Evolutionary conservation across 805 yeast genomes (phyloP).

Genomic region (Saccharomycopsis oosterbeekiorum): DNA sequence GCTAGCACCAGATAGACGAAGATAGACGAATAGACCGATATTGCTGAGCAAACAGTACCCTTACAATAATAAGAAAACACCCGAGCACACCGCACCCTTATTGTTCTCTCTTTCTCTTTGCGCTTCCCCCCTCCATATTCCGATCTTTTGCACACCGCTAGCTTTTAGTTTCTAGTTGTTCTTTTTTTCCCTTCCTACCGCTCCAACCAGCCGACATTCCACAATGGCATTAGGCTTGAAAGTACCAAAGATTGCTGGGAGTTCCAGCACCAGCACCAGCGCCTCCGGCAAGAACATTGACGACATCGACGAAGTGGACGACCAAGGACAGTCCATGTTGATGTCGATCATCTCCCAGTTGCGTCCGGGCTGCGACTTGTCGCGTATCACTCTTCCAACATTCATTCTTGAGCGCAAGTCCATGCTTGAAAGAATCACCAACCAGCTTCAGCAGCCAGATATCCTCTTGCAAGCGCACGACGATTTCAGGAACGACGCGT

Average conservation of each 20-base stretch:
- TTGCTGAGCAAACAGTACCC: no score
- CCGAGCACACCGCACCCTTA: no score
- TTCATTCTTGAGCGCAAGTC: constrained; percentile 91
- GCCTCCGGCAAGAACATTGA: constrained; percentile 29
- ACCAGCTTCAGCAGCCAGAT: constrained; percentile 73
- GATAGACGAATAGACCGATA: no score
- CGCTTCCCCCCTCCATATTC: no score
- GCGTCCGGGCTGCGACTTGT: constrained; percentile 84
- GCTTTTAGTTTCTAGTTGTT: neutral
- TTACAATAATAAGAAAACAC: no score
- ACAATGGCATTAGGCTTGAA: constrained; percentile 16
- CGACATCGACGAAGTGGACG: constrained; percentile 88
- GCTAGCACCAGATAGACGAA: no score
- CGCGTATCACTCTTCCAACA: constrained; percentile 89
- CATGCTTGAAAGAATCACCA: constrained; percentile 92
- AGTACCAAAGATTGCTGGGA: constrained; percentile 12
- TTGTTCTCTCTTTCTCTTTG: no score
- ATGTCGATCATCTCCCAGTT: constrained; percentile 83
- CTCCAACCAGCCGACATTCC: neutral
- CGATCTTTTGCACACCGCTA: no score
- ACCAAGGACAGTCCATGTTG: constrained; percentile 77
- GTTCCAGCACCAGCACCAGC: neutral
- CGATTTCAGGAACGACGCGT: constrained; percentile 36
- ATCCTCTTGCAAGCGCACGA: constrained; percentile 60
- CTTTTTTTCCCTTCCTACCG: neutral